phyloP scores from a whole-genome alignment of 306 rosid genomes.

The Lathyrus aphaca region DNA sequence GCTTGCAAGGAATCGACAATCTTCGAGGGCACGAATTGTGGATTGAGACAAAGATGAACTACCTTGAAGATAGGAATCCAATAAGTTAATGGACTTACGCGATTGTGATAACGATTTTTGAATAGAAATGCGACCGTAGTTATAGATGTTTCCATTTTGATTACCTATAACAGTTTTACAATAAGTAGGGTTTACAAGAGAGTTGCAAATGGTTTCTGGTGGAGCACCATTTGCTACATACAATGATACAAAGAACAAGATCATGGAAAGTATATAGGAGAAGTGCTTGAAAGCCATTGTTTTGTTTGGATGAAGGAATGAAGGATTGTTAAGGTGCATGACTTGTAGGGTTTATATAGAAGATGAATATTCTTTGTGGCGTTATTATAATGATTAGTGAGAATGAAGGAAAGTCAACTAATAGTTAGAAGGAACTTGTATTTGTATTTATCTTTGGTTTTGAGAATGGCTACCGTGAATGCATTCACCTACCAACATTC shows the following conservation, averaged over 20 bases:
- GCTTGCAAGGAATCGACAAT: neutral
- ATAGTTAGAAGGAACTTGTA: neutral
- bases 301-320: neutral
- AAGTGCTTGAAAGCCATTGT: conserved; percentile 46
- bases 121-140: neutral
- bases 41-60: neutral
- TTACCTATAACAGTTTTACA: neutral
- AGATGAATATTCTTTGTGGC: neutral
- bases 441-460: neutral
- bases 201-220: neutral
- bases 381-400: neutral
- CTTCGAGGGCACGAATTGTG: neutral
- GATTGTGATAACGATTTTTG: neutral
- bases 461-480: conserved; percentile 30
- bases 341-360: neutral
- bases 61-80: neutral
- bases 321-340: neutral
- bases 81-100: neutral
- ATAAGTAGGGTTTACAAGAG: neutral
- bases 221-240: conserved; percentile 34
- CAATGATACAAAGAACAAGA: conserved; percentile 1
- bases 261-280: neutral
- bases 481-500: conserved; percentile 9
- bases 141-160: neutral
- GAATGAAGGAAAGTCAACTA: conserved; percentile 32